A percentile compares a stretch with the other conserved stretches of the same genome.
phyloP scores from a whole-genome alignment of 495 filamentous ascomycete species.

The Neurospora sp. region DNA sequence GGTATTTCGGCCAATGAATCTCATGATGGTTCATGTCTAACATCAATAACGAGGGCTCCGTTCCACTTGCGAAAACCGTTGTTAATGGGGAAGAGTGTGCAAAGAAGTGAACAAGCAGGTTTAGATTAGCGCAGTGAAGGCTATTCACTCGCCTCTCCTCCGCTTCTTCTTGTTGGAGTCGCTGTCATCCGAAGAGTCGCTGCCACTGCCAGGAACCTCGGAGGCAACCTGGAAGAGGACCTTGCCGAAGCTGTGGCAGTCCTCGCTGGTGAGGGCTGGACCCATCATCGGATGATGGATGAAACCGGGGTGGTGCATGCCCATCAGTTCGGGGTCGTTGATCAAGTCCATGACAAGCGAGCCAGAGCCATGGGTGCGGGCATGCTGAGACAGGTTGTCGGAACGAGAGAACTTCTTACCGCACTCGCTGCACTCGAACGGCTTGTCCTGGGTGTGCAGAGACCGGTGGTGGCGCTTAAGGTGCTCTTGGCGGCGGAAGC shows the following conservation, averaged over 20 bases:
- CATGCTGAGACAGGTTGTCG: slow-evolving; percentile 94
- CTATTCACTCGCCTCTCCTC: slow-evolving; percentile 50
- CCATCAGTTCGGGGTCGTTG: slow-evolving; percentile 53
- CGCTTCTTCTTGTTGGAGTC: slow-evolving; percentile 59
- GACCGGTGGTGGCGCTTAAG: slow-evolving; percentile 98
- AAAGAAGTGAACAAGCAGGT: slow-evolving; percentile 21
- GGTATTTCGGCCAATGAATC: slow-evolving; percentile 12
- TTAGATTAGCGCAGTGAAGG: not conserved
- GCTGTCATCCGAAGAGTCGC: slow-evolving; percentile 45
- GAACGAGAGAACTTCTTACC: slow-evolving; percentile 98
- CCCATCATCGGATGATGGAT: slow-evolving; percentile 13
- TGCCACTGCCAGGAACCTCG: slow-evolving; percentile 50
- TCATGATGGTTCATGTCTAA: slow-evolving; percentile 28
- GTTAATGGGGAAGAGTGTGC: slow-evolving; percentile 28
- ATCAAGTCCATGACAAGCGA: slow-evolving; percentile 84
- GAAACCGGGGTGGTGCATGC: slow-evolving; percentile 9
- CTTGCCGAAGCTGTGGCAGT: slow-evolving; percentile 52
- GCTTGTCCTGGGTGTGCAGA: slow-evolving; percentile 96
- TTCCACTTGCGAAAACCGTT: slow-evolving; percentile 23
- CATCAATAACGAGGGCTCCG: slow-evolving; percentile 27
- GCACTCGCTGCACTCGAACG: slow-evolving; percentile 93
- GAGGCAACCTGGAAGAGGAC: slow-evolving; percentile 69
- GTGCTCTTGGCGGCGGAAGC: slow-evolving; percentile 97
- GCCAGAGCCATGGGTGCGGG: slow-evolving; percentile 83
- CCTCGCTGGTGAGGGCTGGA: slow-evolving; percentile 35